Evolutionary conservation across 2,329 filamentous ascomycete genomes (phyloP), one percentile per base, ranked within the genome.

Genomic region (Aspergillus piperis): DNA sequence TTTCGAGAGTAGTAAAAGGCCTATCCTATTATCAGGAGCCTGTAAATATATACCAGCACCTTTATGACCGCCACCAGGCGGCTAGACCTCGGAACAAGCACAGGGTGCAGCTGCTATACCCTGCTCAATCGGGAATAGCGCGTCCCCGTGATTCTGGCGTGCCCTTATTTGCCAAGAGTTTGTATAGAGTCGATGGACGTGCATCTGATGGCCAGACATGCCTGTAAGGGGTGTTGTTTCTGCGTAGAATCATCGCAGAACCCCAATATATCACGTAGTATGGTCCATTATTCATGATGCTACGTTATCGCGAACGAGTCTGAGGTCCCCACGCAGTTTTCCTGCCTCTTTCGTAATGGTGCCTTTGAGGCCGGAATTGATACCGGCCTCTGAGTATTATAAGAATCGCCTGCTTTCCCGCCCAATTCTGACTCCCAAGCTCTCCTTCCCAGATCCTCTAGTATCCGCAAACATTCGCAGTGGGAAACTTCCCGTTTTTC

Each of bases 341-440:
- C 44, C 61, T 67, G 65, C 71, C 68, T 70, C 59, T 75, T 75
- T 71, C 69, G 74, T 76, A 75, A 75, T 77, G 68, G 66, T 66
- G 68, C 63, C 64, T 65, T 64, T 66, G 75, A 78, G 77, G 77
- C 77, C 77, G 77, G 77, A 75, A 79, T 78, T 74, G 70, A 76
- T 78, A 75, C 77, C 77, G 77, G 76, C 77, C 77, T 77, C 76
- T 67, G 47, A 69, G 64, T 64, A 70, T 77, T 78, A 78, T 78
- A 79, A 78, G 71, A 74, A 71, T 71, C 63, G 62, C 63, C 65
- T 72, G 62, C 63, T 68, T 64, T 68, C 72, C 73, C 68, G 68
- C 68, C 64, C 58, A 67, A 69, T 63, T 61, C 54, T 54, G 52
- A 64, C 59, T 64, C 50, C 55, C 63, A 66, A 51, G 51, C 41